Percentiles rank a stretch among this genome's conserved stretches.
phyloP scores from a whole-genome alignment of 371 early-diverging fungal genomes.

The Modicella reniformis region DNA sequence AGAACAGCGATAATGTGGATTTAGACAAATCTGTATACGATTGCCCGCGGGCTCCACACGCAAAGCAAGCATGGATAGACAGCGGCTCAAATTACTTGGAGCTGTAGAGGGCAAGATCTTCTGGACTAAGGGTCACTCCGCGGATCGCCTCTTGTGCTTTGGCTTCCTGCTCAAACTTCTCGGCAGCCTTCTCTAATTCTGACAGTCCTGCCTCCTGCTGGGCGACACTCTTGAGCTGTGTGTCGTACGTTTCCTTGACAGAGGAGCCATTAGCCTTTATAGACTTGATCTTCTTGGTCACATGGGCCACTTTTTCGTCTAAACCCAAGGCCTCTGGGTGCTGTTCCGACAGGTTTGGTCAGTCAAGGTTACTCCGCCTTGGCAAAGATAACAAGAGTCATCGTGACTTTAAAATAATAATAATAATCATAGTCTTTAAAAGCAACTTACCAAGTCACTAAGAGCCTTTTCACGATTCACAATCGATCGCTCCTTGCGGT shows the following conservation, averaged over 20 bases:
- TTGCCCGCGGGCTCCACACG: too few species aligned
- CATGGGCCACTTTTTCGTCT: conserved; percentile 78
- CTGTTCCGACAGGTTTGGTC: conserved; percentile 26
- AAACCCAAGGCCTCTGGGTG: conserved; percentile 69
- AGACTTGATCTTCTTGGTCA: conserved; percentile 73
- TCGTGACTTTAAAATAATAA: background rate
- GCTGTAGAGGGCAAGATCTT: conserved; percentile 27
- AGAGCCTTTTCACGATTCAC: conserved; percentile 72
- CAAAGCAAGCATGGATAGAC: background rate
- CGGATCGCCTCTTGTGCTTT: conserved; percentile 53
- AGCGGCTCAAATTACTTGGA: conserved; percentile 27
- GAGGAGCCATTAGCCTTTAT: conserved; percentile 63
- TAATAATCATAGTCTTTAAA: background rate
- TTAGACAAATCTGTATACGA: too few species aligned
- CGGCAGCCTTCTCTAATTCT: conserved; percentile 57
- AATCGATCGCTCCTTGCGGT: conserved; percentile 75
- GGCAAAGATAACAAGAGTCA: background rate
- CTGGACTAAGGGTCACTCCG: conserved; percentile 29
- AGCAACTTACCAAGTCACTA: conserved; percentile 62
- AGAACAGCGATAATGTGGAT: too few species aligned
- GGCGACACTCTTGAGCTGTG: conserved; percentile 60
- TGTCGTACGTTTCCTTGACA: conserved; percentile 65
- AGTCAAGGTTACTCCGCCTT: too few species aligned
- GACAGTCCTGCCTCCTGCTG: conserved; percentile 32
- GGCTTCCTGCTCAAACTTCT: conserved; percentile 58